phyloP scores from a whole-genome alignment of 2,329 filamentous ascomycete species.

The Acephala macrosclerotiorum region DNA sequence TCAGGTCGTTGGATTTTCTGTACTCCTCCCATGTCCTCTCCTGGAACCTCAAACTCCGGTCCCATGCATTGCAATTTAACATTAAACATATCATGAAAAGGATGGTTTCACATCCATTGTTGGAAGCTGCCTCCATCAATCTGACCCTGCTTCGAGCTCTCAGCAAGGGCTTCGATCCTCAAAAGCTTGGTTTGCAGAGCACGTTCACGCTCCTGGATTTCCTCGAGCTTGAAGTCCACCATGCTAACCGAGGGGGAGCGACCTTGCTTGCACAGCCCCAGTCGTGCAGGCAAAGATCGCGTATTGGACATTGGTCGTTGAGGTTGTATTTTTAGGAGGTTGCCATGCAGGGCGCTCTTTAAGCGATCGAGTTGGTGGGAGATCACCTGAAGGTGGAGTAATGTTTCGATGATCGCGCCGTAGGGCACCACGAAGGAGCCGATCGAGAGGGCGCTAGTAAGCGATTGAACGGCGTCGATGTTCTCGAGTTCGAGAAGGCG shows the following conservation, averaged over 20 bases:
- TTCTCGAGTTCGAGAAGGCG: slow-evolving; percentile 22
- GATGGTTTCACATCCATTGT: slow-evolving; percentile 19
- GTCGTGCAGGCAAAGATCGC: slow-evolving; percentile 12
- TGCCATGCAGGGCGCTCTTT: slow-evolving; percentile 22
- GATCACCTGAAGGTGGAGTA: slow-evolving; percentile 23
- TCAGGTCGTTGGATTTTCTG: not conserved
- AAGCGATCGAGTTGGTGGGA: slow-evolving; percentile 26
- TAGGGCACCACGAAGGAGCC: slow-evolving; percentile 23
- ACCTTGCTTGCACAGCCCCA: slow-evolving; percentile 22
- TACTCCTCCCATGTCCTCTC: not conserved
- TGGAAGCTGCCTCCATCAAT: slow-evolving; percentile 13
- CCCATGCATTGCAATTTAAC: not conserved
- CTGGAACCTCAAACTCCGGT: not conserved
- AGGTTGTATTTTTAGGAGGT: slow-evolving; percentile 20
- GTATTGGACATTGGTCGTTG: slow-evolving; percentile 2
- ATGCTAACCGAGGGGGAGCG: slow-evolving; percentile 19
- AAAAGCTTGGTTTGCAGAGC: slow-evolving; percentile 22
- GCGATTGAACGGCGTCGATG: slow-evolving; percentile 13
- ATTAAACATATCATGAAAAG: not conserved
- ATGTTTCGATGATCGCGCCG: slow-evolving; percentile 24
- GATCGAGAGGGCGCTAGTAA: slow-evolving; percentile 21
- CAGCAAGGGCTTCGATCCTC: slow-evolving; percentile 19
- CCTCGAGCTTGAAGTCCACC: slow-evolving; percentile 26
- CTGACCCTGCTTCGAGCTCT: slow-evolving; percentile 23
- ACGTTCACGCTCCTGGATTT: slow-evolving; percentile 22